Conservation (phyloP, 2,329 filamentous ascomycete species). For the Apiospora saccharicola region DNA sequence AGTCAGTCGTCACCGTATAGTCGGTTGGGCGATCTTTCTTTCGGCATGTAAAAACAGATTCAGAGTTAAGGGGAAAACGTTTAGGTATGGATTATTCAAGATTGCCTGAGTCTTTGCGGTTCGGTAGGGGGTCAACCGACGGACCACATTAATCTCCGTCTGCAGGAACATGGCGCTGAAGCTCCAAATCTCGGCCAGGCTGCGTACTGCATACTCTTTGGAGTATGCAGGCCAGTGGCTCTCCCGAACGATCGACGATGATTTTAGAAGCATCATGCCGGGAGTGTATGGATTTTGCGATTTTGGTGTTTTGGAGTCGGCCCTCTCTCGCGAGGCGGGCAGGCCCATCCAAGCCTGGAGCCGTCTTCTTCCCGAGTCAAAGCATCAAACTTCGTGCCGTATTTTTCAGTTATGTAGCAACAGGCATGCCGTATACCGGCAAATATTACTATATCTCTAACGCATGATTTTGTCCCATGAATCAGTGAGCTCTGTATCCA, state of each 20-base stretch:
- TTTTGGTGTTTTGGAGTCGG: slow-evolving; percentile 9
- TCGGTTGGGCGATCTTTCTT: not conserved
- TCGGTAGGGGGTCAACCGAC: slow-evolving; percentile 14
- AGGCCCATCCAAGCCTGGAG: not conserved
- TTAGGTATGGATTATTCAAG: not conserved
- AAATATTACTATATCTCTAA: not conserved
- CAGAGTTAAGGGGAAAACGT: not conserved
- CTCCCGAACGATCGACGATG: slow-evolving; percentile 3
- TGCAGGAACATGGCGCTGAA: slow-evolving; percentile 20
- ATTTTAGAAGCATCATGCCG: not conserved
- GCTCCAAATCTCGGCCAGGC: slow-evolving; percentile 14
- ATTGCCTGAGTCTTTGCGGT: slow-evolving; percentile 3
- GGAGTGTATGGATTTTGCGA: not conserved
- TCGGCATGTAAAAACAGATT: not conserved
- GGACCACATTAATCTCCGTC: slow-evolving; percentile 21
- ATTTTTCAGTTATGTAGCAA: not conserved
- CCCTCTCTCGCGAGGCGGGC: not conserved
- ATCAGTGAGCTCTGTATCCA: slow-evolving; percentile 11
- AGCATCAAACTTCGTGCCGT: not conserved
- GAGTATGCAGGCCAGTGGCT: slow-evolving; percentile 1
- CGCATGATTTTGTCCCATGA: slow-evolving; percentile 15
- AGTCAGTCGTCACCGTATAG: not conserved
- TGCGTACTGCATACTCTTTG: slow-evolving; percentile 5
- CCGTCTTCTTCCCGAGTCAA: slow-evolving; percentile 7
- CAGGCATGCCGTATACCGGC: not conserved